Evolutionary conservation across 352 stramenopile species (phyloP).

Genomic region (Globisporangium apiculatum): DNA sequence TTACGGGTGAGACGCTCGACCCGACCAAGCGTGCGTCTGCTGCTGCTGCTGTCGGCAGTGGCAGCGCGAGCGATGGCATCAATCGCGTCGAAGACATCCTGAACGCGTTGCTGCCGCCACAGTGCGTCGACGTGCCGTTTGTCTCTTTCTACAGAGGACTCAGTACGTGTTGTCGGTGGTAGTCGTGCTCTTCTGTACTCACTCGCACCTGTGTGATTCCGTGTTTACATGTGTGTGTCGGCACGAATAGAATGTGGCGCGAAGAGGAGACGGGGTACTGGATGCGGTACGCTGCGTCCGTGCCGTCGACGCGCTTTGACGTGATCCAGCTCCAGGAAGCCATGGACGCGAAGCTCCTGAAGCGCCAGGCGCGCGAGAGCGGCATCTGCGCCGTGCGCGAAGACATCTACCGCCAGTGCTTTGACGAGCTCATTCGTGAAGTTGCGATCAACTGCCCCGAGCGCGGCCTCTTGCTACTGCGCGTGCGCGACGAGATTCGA

Average conservation of each 20-base stretch:
- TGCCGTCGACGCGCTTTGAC: constrained; percentile 89
- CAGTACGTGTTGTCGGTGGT: too few relatives aligned
- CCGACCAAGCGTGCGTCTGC: constrained; percentile 30
- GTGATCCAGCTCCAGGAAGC: constrained; percentile 89
- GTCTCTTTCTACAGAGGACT: neutral
- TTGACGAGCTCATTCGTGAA: constrained; percentile 92
- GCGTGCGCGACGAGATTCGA: constrained; percentile 90
- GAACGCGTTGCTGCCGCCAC: constrained; percentile 65
- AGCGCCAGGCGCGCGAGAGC: constrained; percentile 88
- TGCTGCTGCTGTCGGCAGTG: constrained; percentile 12
- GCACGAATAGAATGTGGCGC: constrained; percentile 54
- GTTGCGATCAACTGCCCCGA: constrained; percentile 90
- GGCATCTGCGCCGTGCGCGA: constrained; percentile 92
- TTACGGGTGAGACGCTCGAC: constrained; percentile 76
- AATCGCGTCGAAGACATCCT: constrained; percentile 69
- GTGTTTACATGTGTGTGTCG: neutral
- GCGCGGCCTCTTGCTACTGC: constrained; percentile 86
- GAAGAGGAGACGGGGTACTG: constrained; percentile 80
- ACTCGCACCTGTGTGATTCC: too few relatives aligned
- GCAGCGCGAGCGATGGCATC: constrained; percentile 36
- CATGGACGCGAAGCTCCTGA: constrained; percentile 86
- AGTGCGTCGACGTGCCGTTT: constrained; percentile 30
- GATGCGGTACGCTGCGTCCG: constrained; percentile 89
- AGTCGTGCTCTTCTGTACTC: too few relatives aligned
- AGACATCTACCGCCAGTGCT: constrained; percentile 90